Base-by-base conservation (phyloP, 116 monocot genomes). In the Thalassia testudinum region DNA sequence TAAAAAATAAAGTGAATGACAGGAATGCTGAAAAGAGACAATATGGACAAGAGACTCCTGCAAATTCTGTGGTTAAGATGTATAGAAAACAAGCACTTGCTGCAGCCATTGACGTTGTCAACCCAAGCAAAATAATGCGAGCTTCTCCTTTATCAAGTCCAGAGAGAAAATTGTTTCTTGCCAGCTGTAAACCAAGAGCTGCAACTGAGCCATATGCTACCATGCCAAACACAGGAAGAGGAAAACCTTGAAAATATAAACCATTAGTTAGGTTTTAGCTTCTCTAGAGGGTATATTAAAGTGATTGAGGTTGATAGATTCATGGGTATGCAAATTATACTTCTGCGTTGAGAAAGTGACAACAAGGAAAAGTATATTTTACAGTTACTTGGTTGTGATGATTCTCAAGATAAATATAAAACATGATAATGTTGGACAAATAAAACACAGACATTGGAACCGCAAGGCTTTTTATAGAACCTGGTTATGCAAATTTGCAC, bases 1-100 rank as follows among this genome's bases (percentile, higher is more conserved):
- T 53, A 42, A 82, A 82, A 57, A 89, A 79, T 56, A 89, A 66
- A 70, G 67, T 79, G 60, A 97, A 89, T n/a, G 97, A 97, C 47
- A 97, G 50, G 60, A 64, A 43, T 45, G 74, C 90, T 50, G 89
- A 97, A 27, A 74, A 27, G 13, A 97, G 67, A 60, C 89, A 97
- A 43, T 97, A 97, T 11, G 75, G 56, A 70, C 97, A 97, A 30
- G 71, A 57, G 24, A 77, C 38, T 54, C 97, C 89, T 8, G 74
- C 66, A 47, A 97, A 79, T 49, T 75, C 71, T 14, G 89, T 89
- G 56, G 60, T 82, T 28, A 97, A 66, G 63, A 97, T 54, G 47
- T 89, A 97, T 43, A 97, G 75, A 70, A 97, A 97, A 73, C 87
- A 97, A 72, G 82, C 76, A 79, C 97, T 97, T 44, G 89, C 78